Percentiles rank a stretch among this genome's conserved stretches.
phyloP scores from a whole-genome alignment of 1,284 basidiomycete genomes.

The Papiliotrema laurentii region DNA sequence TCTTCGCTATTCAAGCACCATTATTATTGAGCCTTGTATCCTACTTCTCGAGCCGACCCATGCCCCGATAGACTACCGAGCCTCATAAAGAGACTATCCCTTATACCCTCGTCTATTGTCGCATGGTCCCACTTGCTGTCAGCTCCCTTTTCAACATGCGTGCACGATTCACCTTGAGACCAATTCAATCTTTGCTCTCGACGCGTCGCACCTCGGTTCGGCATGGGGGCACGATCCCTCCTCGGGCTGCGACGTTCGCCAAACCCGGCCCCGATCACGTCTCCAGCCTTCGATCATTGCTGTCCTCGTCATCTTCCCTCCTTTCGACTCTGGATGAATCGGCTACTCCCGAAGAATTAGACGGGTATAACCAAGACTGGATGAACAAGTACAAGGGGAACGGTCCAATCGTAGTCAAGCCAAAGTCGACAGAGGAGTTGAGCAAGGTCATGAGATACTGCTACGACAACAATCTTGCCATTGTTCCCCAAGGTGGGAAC shows the following conservation, averaged over 20 bases:
- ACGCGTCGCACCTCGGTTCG: no score
- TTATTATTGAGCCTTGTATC: no score
- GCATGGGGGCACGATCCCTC: slow-evolving; percentile 25
- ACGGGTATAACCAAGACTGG: slow-evolving; percentile 90
- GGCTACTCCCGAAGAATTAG: slow-evolving; percentile 60
- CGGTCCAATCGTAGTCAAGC: slow-evolving; percentile 80
- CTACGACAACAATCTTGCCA: slow-evolving; percentile 67
- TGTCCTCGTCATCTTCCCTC: slow-evolving; percentile 49
- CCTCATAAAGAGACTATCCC: no score
- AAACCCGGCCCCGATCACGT: slow-evolving; percentile 50
- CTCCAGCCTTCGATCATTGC: slow-evolving; percentile 48
- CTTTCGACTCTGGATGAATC: slow-evolving; percentile 50
- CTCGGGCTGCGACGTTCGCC: slow-evolving; percentile 43
- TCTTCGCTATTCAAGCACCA: no score
- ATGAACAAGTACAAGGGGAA: slow-evolving; percentile 91
- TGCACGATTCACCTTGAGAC: no score
- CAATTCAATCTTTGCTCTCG: no score
- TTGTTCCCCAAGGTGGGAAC: slow-evolving; percentile 98
- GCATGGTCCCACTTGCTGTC: no score
- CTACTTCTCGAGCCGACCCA: no score
- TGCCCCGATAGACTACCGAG: no score
- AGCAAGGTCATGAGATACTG: slow-evolving; percentile 82
- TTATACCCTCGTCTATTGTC: no score
- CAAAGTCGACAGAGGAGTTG: slow-evolving; percentile 82
- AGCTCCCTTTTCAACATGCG: no score